Evolutionary conservation across 345 rosid genomes (phyloP), one percentile per base, ranked within the genome.

Genomic region (Pugionium cornutum): DNA sequence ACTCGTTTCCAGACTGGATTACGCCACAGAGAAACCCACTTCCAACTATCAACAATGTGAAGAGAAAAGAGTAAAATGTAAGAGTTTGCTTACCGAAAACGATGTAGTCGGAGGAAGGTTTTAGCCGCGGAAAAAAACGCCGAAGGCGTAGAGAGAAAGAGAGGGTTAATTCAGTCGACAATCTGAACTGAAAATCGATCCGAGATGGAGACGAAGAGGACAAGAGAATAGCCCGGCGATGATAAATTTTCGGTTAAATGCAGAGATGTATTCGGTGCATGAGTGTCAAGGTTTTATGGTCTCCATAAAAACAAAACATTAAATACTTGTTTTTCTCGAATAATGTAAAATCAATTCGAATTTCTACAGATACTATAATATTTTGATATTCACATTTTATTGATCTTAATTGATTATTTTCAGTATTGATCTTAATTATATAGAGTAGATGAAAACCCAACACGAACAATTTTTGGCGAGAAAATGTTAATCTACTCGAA

Each of bases 191-290:
- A 36, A 25, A 4, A 30, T 44, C 10, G 42, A 10, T 28, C 11
- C 59, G 46, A 42, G 53, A 56, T 18, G 67, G 30, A 44, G 61
- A 43, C 2, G 67, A 39, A 30, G 50, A 39, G 4, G 63, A 46
- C 6, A 26, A 37, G 31, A 34, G 56, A 51, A 59, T 53, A 10
- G 4, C 53, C 53, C 52, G 45, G 73, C 50, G 57, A 58, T 44
- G 35, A 9, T 9, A n/a, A n/a, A 26, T 0, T 30, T n/a, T 33
- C 41, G 41, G 42, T 36, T 25, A 6, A 43, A 60, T 18, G 30
- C 2, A 8, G 27, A 58, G 10, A 53, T 34, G 40, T 8, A 5
- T 29, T 11, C 4, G 53, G 69, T 71, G 75, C 69, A 71, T 71
- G 75, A 71, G 43, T 58, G 64, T 30, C 27, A 1, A 42, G 50